phyloP scores from a whole-genome alignment of 257 asterid genomes.

The Mitragyna speciosa region DNA sequence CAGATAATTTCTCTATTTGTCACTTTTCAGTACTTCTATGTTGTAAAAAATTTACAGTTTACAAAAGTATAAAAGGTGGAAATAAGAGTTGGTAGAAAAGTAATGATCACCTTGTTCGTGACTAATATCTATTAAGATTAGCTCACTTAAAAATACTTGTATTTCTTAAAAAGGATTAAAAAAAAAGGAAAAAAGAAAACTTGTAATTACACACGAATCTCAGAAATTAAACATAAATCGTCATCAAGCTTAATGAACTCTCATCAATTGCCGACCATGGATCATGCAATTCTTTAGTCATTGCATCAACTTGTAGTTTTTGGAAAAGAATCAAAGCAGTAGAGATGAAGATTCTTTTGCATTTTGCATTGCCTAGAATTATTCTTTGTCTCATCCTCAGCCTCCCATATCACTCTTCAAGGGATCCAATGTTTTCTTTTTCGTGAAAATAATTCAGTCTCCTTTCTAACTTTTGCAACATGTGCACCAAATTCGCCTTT shows the following conservation, averaged over 20 bases:
- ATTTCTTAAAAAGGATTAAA: not conserved
- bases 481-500: not conserved
- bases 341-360: slow-evolving; percentile 9
- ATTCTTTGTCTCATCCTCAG: not conserved
- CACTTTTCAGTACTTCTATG: not conserved
- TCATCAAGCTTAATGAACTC: not conserved
- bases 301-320: slow-evolving; percentile 4
- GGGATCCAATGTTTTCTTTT: not conserved
- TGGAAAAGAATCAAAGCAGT: slow-evolving; percentile 1
- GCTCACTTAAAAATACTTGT: not conserved
- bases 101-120: not conserved
- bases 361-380: slow-evolving; percentile 5
- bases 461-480: not conserved
- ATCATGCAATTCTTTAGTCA: not conserved
- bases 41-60: not conserved
- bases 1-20: not conserved
- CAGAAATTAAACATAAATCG: not conserved
- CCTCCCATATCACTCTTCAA: not conserved
- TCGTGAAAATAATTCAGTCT: not conserved
- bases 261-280: not conserved
- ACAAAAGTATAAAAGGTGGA: not conserved
- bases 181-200: not conserved
- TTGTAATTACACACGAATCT: not conserved
- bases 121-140: not conserved
- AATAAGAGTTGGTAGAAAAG: not conserved